Evolutionary conservation across 208 protist genomes (phyloP), one percentile per base, ranked within the genome.

Genomic region (Leishmania braziliensis): DNA sequence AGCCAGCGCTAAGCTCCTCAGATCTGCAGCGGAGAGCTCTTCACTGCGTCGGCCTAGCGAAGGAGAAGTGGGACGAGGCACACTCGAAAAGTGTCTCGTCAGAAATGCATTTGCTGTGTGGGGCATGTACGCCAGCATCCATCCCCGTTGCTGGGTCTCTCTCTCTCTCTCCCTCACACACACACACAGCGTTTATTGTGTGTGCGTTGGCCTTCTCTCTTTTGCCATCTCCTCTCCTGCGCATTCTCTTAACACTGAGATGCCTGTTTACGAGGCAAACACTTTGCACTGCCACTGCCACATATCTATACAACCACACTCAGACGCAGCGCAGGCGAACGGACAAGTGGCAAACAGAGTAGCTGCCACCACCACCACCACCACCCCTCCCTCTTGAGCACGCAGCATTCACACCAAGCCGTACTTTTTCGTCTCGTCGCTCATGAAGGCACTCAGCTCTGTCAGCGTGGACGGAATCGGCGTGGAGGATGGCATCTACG

Each of bases 401-500:
- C 39, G 16, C 66, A 43, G 12, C 0, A 71, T 39, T 71, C 36
- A 29, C 33, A 23, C 5, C 12, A 16, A 23, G 4, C 18, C 54
- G 18, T 29, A 9, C 20, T n/a, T n/a, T 39, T 65, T 16, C 8
- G 10, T 29, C 20, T 71, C 70, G 23, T 48, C 51, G 72, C 18
- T 2, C 4, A 50, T 60, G 51, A 48, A 60, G 71, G 33, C 16
- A 62, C 3, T 51, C 16, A 14, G 5, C 16, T 29, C 46, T 3
- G 3, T 39, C 26, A 58, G 9, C 5, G 72, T 79, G 76, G 6
- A 53, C n/a, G 20, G 46, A n/a, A 50, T 60, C 9, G 76, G 76
- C 50, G 62, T 79, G 0, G 63, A 56, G 76, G 76, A 79, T 43
- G 46, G 50, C 76, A 71, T 79, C 63, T 79, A 71, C 14, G 65